A percentile compares a stretch with the other conserved stretches of the same genome.
Evolutionary conservation across 768 basidiomycete genomes (phyloP).

Genomic region (Sutorius australiensis): DNA sequence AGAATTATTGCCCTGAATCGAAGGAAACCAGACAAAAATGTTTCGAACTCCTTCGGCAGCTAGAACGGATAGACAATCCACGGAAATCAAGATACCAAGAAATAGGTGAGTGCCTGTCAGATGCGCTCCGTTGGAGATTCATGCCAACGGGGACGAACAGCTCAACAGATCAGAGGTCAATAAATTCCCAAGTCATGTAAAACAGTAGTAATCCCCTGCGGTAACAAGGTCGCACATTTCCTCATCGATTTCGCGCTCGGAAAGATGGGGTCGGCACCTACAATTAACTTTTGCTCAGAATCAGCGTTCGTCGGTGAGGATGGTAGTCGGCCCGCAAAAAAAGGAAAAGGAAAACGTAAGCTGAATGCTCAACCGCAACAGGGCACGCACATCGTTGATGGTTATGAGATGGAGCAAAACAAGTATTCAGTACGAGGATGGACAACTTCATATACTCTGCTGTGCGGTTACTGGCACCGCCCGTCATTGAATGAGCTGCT

Average conservation of each 20-base stretch:
- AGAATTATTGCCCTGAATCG: constrained; percentile 39
- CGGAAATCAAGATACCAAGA: constrained; percentile 68
- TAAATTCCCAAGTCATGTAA: constrained; percentile 1
- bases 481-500: no score
- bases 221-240: neutral
- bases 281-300: neutral
- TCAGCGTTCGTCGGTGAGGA: neutral
- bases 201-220: neutral
- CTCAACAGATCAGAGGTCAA: constrained; percentile 15
- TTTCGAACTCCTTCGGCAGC: constrained; percentile 46
- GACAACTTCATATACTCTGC: neutral
- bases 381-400: neutral
- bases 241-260: neutral
- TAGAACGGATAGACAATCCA: constrained; percentile 62
- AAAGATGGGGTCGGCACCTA: neutral
- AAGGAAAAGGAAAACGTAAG: neutral
- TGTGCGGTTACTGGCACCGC: neutral
- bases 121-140: neutral
- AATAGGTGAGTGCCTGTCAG: constrained; percentile 41
- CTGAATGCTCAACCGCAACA: neutral
- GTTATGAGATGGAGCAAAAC: neutral
- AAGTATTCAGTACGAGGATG: neutral
- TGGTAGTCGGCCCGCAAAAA: neutral
- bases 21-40: constrained; percentile 45
- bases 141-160: constrained; percentile 10